Percentiles rank a stretch among this genome's conserved stretches.
Evolutionary conservation across 257 asterid genomes (phyloP).

Genomic region (Capsicum baccatum): DNA sequence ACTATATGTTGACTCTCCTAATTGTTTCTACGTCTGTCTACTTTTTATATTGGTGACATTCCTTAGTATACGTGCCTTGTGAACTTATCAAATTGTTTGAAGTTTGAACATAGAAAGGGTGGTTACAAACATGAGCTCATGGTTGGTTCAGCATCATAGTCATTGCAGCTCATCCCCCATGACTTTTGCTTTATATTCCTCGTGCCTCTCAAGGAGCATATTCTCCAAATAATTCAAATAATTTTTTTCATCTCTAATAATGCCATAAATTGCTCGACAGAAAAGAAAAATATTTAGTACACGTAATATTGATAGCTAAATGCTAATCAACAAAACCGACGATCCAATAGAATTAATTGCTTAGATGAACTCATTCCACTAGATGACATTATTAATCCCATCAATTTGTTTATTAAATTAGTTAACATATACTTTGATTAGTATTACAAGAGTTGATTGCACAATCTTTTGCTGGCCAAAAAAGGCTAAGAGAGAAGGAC

Average conservation of each 20-base stretch:
- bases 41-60: too few relatives aligned
- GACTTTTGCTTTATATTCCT: slow-evolving; percentile 11
- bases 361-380: slow-evolving; percentile 22
- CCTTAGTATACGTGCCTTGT: background rate
- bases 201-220: background rate
- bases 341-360: slow-evolving; percentile 19
- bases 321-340: background rate
- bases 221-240: background rate
- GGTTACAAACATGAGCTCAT: slow-evolving; percentile 25
- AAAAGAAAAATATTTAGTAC: background rate
- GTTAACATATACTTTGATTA: background rate
- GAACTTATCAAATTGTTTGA: background rate
- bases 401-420: slow-evolving; percentile 9
- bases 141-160: slow-evolving; percentile 23
- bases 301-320: slow-evolving; percentile 10
- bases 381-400: slow-evolving; percentile 26
- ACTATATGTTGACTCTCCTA: too few relatives aligned
- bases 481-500: background rate
- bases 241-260: background rate
- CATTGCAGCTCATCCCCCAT: background rate
- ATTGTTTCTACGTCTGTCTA: too few relatives aligned
- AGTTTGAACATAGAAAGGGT: background rate
- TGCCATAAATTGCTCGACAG: background rate
- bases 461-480: background rate
- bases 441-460: background rate